Base-by-base conservation (phyloP, 768 basidiomycete genomes). In the Myochromella boudieri region DNA sequence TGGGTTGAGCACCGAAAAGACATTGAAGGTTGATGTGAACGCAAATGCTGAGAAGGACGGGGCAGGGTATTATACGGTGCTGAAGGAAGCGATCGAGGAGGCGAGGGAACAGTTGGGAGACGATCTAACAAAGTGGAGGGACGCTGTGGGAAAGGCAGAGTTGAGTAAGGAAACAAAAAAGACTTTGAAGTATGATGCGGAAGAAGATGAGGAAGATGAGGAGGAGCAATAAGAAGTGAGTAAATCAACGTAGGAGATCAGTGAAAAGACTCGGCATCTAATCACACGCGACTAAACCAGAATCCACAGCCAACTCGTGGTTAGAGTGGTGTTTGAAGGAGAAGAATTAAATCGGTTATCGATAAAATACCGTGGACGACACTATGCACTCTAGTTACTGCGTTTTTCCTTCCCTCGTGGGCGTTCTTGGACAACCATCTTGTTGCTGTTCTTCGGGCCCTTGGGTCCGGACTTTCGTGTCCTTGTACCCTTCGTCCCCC, bases 391-490 rank as follows among this genome's bases (percentile, higher is more conserved):
- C 55, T 72, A 72, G 44, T 68, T 66, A 61, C 71, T 68, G 42
- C 65, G 68, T 66, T 72, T 75, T 56, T 76, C 74, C 59, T 72
- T 72, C 33, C 91, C 91, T 55, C 91, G 74, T 37, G 92, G 91
- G 33, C 92, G 77, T 68, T 94, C 89, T 49, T 82, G 81, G 59
- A 95, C 68, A 46, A 95, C 92, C 82, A 58, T 80, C 76, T 86
- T 91, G 75, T 93, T 93, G 59, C 87, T 85, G 64, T 83, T 83
- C 76, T 91, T 91, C 42, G 90, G 90, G 17, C 91, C 92, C 60
- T 88, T 91, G 48, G 87, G 90, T 37, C 92, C 92, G 12, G 93
- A 90, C 63, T 92, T 87, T 60, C 95, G 85, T 45, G 95, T 99
- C 48, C 95, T 80, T 51, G 84, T 90, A 49, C 94, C 94, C 73